Conservation (phyloP, 83 land plant species). For the Picea mariana region DNA sequence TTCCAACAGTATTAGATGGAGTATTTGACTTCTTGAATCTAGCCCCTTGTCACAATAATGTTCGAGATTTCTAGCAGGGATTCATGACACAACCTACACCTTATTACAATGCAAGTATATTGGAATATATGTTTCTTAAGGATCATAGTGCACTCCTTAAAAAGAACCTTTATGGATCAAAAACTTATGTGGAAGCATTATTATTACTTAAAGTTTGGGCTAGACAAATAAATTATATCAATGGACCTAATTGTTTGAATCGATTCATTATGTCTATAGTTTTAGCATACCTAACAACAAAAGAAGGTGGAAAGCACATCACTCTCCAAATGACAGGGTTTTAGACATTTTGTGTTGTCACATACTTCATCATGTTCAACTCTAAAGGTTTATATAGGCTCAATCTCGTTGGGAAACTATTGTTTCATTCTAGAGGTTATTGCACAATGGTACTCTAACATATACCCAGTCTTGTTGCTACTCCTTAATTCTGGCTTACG, state of each 20-base stretch:
- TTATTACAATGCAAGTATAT: slow-evolving; percentile 74
- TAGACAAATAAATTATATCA: slow-evolving; percentile 63
- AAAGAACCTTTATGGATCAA: slow-evolving; percentile 41
- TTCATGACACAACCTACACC: slow-evolving; percentile 58
- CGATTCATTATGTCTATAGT: slow-evolving; percentile 74
- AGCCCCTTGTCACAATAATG: slow-evolving; percentile 44
- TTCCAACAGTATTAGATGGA: slow-evolving; percentile 45
- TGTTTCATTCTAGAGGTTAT: too few relatives aligned
- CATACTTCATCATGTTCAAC: slow-evolving; percentile 74
- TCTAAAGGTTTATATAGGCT: too few relatives aligned
- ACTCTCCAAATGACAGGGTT: slow-evolving; percentile 62
- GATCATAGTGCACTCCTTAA: slow-evolving; percentile 44
- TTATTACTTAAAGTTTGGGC: slow-evolving; percentile 89
- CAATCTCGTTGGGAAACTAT: too few relatives aligned
- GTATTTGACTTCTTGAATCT: slow-evolving; percentile 45
- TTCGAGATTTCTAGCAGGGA: slow-evolving; percentile 40
- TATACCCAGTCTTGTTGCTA: too few relatives aligned
- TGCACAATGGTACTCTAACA: too few relatives aligned
- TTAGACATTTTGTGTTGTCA: slow-evolving; percentile 71
- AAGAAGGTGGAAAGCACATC: slow-evolving; percentile 47
- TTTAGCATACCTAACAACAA: slow-evolving; percentile 54
- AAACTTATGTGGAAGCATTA: slow-evolving; percentile 64
- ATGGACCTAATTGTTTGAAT: slow-evolving; percentile 66
- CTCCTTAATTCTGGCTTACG: too few relatives aligned
- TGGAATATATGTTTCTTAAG: slow-evolving; percentile 88